Evolutionary conservation across 306 rosid species (phyloP).

Genomic region (Myrica gale): DNA sequence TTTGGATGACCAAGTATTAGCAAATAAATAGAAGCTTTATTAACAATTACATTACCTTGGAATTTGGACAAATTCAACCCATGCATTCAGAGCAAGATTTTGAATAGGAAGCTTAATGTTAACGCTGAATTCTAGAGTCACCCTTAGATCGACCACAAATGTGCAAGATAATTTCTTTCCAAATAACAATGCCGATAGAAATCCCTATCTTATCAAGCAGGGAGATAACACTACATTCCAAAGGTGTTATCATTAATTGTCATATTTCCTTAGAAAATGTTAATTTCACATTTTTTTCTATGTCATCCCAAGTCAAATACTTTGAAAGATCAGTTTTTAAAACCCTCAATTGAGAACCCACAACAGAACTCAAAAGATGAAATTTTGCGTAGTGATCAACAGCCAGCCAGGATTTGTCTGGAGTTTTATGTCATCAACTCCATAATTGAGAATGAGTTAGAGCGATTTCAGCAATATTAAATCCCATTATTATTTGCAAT

Average conservation of each 20-base stretch:
- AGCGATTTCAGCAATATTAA: neutral
- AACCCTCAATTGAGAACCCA: no score
- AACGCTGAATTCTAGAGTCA: neutral
- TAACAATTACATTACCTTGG: neutral
- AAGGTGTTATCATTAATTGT: no score
- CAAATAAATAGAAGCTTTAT: neutral
- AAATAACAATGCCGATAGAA: no score
- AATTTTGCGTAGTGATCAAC: neutral
- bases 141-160: neutral
- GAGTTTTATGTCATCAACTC: neutral
- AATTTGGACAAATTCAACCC: neutral
- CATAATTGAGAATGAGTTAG: neutral
- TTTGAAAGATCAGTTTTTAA: no score
- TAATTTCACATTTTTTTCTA: no score
- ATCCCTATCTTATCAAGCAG: no score
- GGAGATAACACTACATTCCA: no score
- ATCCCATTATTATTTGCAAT: neutral
- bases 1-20: neutral
- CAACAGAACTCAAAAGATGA: no score
- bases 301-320: no score
- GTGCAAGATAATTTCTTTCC: neutral
- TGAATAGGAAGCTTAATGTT: neutral
- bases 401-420: neutral
- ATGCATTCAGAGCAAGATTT: neutral
- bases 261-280: no score